Percentiles rank a stretch among this genome's conserved stretches.
These are phyloP conservation scores for Cercospora janseana DNA, from an alignment of 2,329 filamentous ascomycete genomes.

Conservation along the genomic window DNA sequence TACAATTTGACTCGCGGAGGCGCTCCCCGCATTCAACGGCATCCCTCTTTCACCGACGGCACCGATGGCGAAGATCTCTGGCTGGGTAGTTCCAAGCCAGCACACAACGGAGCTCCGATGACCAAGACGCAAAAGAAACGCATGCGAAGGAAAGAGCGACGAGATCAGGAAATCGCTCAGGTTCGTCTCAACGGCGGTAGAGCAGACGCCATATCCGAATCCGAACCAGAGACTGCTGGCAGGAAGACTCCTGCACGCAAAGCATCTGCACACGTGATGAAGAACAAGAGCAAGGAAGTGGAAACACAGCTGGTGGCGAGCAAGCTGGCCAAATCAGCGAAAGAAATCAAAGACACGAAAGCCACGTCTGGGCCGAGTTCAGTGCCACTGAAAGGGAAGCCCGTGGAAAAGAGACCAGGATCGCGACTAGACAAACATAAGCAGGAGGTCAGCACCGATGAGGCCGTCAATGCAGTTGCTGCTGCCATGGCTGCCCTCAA, in stretches of 20 bases:
- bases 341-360: neutral
- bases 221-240: conserved; percentile 34
- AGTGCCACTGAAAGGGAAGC: neutral
- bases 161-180: conserved; percentile 17
- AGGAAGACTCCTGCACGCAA: conserved; percentile 39
- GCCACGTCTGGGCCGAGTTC: neutral
- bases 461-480: conserved; percentile 23
- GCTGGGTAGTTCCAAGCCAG: conserved; percentile 24
- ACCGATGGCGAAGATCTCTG: conserved; percentile 24
- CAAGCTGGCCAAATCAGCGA: neutral
- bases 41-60: conserved; percentile 22
- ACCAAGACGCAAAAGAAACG: conserved; percentile 42
- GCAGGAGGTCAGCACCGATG: conserved; percentile 8
- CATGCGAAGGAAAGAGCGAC: conserved; percentile 35
- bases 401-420: neutral
- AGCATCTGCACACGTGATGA: conserved; percentile 36
- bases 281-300: conserved; percentile 13
- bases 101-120: conserved; percentile 27
- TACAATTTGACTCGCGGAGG: conserved; percentile 25
- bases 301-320: neutral
- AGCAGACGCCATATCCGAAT: conserved; percentile 33
- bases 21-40: neutral
- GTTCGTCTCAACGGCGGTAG: conserved; percentile 19
- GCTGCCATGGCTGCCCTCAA: conserved; percentile 21
- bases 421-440: conserved; percentile 6